Conservation (phyloP, 495 filamentous ascomycete genomes). For the Talaromyces adpressus region DNA sequence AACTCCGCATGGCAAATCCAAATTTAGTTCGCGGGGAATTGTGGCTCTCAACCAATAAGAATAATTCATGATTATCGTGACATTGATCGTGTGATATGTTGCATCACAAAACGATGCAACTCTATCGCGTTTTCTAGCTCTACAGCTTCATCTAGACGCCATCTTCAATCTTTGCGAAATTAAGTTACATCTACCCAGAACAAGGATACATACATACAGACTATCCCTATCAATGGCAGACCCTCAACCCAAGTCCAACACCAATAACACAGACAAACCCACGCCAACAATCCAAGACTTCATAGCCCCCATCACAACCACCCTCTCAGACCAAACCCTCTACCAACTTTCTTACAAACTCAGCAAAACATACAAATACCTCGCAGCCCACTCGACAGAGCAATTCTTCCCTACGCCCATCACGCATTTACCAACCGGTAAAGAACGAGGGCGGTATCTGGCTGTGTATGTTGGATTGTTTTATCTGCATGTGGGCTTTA, state of each 20-base stretch:
- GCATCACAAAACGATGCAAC: background rate
- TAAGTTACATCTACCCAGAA: background rate
- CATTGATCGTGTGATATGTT: background rate
- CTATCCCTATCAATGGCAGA: background rate
- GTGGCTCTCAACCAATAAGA: background rate
- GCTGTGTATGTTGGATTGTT: constrained; percentile 70
- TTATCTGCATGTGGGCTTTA: constrained; percentile 67
- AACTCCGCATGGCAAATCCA: background rate
- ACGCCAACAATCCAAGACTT: background rate
- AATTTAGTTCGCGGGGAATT: background rate
- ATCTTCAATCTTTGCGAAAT: background rate
- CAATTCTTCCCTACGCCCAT: constrained; percentile 72
- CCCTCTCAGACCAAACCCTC: constrained; percentile 22
- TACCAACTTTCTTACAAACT: constrained; percentile 50
- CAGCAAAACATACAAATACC: constrained; percentile 43
- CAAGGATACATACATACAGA: background rate
- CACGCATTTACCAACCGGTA: constrained; percentile 52
- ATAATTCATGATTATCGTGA: background rate
- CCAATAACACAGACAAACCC: background rate
- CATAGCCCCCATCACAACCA: background rate
- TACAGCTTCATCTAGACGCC: background rate
- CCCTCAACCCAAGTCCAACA: background rate
- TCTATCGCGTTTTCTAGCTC: background rate
- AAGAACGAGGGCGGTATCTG: constrained; percentile 57
- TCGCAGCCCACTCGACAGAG: constrained; percentile 52